Evolutionary conservation across 2,329 filamentous ascomycete species (phyloP), one percentile per base, ranked within the genome.

Genomic region (Diaporthe caulivora): DNA sequence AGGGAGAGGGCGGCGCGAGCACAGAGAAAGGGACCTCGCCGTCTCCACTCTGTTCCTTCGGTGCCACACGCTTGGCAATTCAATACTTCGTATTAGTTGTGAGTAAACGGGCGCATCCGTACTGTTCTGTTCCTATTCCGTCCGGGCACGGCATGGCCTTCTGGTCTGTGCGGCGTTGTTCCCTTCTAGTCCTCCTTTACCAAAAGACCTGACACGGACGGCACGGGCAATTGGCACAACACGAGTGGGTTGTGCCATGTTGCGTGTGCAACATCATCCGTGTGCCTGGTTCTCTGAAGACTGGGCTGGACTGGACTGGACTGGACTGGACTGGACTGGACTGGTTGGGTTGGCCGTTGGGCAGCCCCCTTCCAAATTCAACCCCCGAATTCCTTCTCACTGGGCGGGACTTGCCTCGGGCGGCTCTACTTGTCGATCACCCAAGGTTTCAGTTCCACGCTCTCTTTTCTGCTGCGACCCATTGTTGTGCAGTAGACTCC

Each of bases 21-120:
- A 17, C 60, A 65, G 62, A 65, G 62, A 51, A 29, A 67, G 62
- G 31, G 62, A 67, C 62, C 47, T 67, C 47, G 62, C 21, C 47
- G 62, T 67, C 62, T 67, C 62, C 62, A 67, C 62, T 40, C 62
- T 67, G 44, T 51, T 49, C 44, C 62, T 53, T 67, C 62, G 15
- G 62, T 49, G 62, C 62, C 62, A 67, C 62, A 67, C 29, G 62
- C 62, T 67, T 67, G 62, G 62, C 62, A 53, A 67, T 53, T 53
- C 62, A 51, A 67, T 53, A 53, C 37, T 67, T 53, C 47, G 62
- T 67, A 67, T 53, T 67, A 67, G 31, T 47, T 67, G 62, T 67
- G 47, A 67, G 62, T 65, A 53, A 37, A 18, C 44, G 62, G n/a
- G 62, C 47, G 62, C 62, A 67, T 67, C 9, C 26, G 21, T 67